Evolutionary conservation across 768 basidiomycete genomes (phyloP).

Genomic region (Multifurca ochricompacta): DNA sequence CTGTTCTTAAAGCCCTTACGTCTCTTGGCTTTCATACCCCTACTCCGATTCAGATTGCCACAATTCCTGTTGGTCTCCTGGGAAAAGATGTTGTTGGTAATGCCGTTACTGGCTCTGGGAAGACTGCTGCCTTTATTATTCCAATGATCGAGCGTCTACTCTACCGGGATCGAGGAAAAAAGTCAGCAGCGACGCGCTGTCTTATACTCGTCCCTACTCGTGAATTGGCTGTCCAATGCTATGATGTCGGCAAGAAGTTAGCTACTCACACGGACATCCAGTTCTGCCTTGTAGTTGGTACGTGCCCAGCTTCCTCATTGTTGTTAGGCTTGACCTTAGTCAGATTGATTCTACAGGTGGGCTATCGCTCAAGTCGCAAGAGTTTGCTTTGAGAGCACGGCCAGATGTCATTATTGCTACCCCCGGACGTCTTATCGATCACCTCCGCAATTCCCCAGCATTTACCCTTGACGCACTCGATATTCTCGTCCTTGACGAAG

Average conservation of each 20-base stretch:
- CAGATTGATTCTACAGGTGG: conserved; percentile 52
- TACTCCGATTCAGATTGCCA: conserved; percentile 92
- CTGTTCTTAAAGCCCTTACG: conserved; percentile 85
- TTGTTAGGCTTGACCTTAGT: conserved; percentile 10
- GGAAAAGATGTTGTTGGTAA: conserved; percentile 96
- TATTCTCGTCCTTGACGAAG: conserved; percentile 92
- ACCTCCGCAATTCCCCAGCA: conserved; percentile 88
- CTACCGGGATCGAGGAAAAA: conserved; percentile 85
- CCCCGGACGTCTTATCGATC: conserved; percentile 89
- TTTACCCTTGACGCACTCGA: conserved; percentile 92
- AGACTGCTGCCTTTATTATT: conserved; percentile 95
- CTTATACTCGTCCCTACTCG: conserved; percentile 90
- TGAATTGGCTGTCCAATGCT: conserved; percentile 94
- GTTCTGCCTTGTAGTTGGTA: conserved; percentile 89
- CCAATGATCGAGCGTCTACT: conserved; percentile 89
- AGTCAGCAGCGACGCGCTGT: conserved; percentile 80
- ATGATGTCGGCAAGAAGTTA: conserved; percentile 81
- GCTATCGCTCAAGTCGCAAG: conserved; percentile 88
- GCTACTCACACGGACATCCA: conserved; percentile 83
- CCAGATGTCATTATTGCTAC: conserved; percentile 96
- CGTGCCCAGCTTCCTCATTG: conserved; percentile 11
- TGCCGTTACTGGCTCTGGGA: conserved; percentile 96
- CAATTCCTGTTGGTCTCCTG: conserved; percentile 87
- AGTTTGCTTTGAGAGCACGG: conserved; percentile 70
- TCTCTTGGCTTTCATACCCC: conserved; percentile 73